These are phyloP conservation scores for Ceratobasidium sp. DNA, from an alignment of 1,284 basidiomycete genomes.

Conservation along the genomic window DNA sequence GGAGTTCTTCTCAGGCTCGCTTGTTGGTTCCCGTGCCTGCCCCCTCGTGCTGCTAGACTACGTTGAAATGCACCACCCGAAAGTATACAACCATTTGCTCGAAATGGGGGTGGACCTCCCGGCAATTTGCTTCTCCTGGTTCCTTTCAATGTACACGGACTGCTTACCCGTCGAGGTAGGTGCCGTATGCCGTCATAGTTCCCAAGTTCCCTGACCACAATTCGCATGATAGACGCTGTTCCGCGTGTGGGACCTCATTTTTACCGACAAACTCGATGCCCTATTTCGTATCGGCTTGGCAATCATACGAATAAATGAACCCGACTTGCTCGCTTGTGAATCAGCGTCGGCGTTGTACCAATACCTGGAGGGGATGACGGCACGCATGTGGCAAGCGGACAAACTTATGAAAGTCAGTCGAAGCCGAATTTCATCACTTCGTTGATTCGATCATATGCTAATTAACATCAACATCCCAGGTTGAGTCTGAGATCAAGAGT, in stretches of 20 bases:
- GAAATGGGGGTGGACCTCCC: slow-evolving; percentile 86
- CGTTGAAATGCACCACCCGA: slow-evolving; percentile 77
- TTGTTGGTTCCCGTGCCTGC: slow-evolving; percentile 89
- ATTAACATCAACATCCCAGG: slow-evolving; percentile 50
- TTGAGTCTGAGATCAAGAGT: slow-evolving; percentile 71
- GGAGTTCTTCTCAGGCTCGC: slow-evolving; percentile 81
- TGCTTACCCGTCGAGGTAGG: slow-evolving; percentile 91
- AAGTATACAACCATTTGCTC: slow-evolving; percentile 74
- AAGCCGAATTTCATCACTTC: slow-evolving; percentile 14
- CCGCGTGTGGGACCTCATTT: slow-evolving; percentile 92
- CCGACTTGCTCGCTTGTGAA: slow-evolving; percentile 78
- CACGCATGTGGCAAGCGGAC: slow-evolving; percentile 90
- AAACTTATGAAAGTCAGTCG: slow-evolving; percentile 77
- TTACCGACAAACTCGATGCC: slow-evolving; percentile 90
- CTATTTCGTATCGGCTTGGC: slow-evolving; percentile 89
- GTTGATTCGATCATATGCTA: background rate
- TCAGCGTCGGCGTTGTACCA: slow-evolving; percentile 87
- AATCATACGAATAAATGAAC: slow-evolving; percentile 82
- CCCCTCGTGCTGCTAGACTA: slow-evolving; percentile 89
- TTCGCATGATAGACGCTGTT: slow-evolving; percentile 70
- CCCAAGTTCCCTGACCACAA: slow-evolving; percentile 4
- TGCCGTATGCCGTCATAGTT: slow-evolving; percentile 19
- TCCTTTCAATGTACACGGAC: slow-evolving; percentile 93
- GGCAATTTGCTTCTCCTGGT: slow-evolving; percentile 98
- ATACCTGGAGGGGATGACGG: slow-evolving; percentile 82